These are phyloP conservation scores for Suillus hirtellus DNA, from an alignment of 768 basidiomycete species.

Conservation along the genomic window DNA sequence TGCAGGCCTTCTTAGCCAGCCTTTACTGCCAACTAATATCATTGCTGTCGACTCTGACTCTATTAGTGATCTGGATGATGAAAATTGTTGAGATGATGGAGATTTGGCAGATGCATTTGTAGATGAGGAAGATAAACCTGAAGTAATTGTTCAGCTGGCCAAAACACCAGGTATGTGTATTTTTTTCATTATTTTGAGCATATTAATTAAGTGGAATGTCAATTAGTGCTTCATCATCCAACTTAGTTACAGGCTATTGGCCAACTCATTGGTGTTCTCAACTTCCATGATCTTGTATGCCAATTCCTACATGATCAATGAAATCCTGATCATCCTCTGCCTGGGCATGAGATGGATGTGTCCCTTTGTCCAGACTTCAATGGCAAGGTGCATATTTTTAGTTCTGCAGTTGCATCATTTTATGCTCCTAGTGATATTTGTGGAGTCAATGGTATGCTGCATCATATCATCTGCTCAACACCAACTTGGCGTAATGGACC, in stretches of 20 bases:
- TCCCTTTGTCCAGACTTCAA: conserved; percentile 21
- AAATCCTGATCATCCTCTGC: conserved; percentile 14
- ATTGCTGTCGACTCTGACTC: neutral
- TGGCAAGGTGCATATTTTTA: conserved; percentile 23
- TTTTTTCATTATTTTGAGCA: too few relatives aligned
- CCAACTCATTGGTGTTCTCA: neutral
- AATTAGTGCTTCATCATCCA: neutral
- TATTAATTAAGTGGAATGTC: too few relatives aligned
- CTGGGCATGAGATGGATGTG: conserved; percentile 11
- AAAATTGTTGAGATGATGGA: neutral
- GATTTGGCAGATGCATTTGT: neutral
- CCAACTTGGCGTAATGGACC: conserved; percentile 28
- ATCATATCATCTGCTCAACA: conserved; percentile 29
- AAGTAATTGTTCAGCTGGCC: neutral
- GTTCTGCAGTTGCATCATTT: conserved; percentile 32
- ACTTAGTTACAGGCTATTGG: neutral
- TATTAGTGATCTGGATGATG: neutral
- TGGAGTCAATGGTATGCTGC: conserved; percentile 31
- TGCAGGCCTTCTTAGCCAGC: conserved; percentile 2
- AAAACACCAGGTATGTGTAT: neutral
- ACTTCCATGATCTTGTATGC: conserved; percentile 17
- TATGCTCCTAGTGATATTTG: conserved; percentile 38
- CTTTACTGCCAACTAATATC: conserved; percentile 6
- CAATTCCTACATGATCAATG: conserved; percentile 19
- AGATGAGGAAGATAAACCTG: conserved; percentile 3